Evolutionary conservation across 164 flowering plant genomes (phyloP).

Genomic region (Liriodendron chinense): DNA sequence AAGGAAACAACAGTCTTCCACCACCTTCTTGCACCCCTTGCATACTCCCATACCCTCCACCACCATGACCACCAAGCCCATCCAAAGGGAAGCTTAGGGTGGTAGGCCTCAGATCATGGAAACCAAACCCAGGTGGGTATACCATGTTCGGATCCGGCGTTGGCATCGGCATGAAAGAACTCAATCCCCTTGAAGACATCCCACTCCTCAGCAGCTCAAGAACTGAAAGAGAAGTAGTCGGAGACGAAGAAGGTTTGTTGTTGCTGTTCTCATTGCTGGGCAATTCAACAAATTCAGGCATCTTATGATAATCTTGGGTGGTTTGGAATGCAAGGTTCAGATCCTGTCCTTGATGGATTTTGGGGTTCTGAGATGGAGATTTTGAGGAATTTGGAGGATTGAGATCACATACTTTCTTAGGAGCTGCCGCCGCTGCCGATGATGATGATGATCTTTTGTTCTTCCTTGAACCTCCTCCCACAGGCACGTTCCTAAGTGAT

Average conservation of each 20-base stretch:
- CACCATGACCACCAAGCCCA: conserved; percentile 44
- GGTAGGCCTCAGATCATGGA: conserved; percentile 54
- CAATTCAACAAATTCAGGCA: conserved; percentile 30
- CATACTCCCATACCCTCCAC: conserved; percentile 39
- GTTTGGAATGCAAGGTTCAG: conserved; percentile 66
- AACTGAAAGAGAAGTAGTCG: conserved; percentile 37
- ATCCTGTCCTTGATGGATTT: conserved; percentile 57
- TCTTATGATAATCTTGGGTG: conserved; percentile 29
- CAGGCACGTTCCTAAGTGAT: conserved; percentile 88
- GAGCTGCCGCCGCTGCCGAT: conserved; percentile 10
- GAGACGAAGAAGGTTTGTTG: conserved; percentile 18
- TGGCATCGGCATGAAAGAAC: conserved; percentile 60
- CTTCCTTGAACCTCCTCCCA: conserved; percentile 94
- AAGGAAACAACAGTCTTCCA: conserved; percentile 68
- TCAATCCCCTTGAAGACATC: conserved; percentile 44
- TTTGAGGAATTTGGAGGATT: conserved; percentile 24
- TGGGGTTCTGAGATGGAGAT: conserved; percentile 46
- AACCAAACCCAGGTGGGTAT: conserved; percentile 44
- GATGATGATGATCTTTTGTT: conserved; percentile 61
- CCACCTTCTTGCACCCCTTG: conserved; percentile 37
- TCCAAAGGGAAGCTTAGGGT: conserved; percentile 58
- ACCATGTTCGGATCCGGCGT: conserved; percentile 37
- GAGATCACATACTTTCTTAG: conserved; percentile 47
- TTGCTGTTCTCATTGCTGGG: conserved; percentile 24
- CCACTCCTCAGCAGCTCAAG: conserved; percentile 51